These are phyloP conservation scores for Exserohilum turcica DNA, from an alignment of 2,329 filamentous ascomycete genomes.

Conservation along the genomic window DNA sequence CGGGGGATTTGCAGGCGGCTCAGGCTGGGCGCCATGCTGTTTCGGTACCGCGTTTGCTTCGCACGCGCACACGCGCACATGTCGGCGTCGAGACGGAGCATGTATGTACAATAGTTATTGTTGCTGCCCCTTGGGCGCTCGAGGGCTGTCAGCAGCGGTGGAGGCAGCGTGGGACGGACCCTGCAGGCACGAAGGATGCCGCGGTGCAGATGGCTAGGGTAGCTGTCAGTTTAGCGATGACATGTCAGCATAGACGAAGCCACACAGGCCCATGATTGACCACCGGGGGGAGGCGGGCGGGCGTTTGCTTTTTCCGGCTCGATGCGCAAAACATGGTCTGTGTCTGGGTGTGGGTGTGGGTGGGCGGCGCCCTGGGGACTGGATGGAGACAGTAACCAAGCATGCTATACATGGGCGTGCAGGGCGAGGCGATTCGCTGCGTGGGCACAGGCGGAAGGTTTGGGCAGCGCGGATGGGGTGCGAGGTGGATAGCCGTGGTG, in stretches of 20 bases:
- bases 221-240: constrained; percentile 5
- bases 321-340: background rate
- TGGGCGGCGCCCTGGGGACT: too few species aligned
- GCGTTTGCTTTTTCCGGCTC: constrained; percentile 3
- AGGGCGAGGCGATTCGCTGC: background rate
- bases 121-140: too few species aligned
- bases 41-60: too few species aligned
- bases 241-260: constrained; percentile 13
- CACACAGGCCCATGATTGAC: constrained; percentile 3
- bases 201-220: constrained; percentile 8
- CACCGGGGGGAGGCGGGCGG: background rate
- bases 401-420: too few species aligned
- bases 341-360: background rate
- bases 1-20: background rate
- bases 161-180: constrained; percentile 8
- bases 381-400: too few species aligned
- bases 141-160: background rate
- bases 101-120: too few species aligned
- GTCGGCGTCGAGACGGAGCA: too few species aligned
- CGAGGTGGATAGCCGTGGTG: constrained; percentile 72
- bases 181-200: constrained; percentile 16
- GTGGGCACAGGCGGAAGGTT: background rate
- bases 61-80: too few species aligned
- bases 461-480: too few species aligned
- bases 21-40: background rate